These are phyloP conservation scores for Panaeolus papilionaceus DNA, from an alignment of 768 basidiomycete genomes.

Conservation along the genomic window DNA sequence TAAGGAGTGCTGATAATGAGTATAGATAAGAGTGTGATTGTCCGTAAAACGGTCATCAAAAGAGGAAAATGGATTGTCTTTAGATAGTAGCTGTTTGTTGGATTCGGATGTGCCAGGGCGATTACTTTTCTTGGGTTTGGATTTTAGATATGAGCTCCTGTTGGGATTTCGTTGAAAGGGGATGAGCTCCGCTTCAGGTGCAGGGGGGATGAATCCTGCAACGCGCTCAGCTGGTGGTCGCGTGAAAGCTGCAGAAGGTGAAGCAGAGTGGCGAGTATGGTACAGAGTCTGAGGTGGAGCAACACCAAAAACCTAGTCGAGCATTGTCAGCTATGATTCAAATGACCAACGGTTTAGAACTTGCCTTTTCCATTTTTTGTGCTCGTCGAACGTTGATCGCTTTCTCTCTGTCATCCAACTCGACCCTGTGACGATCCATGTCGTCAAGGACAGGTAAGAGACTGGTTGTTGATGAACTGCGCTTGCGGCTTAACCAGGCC, in stretches of 20 bases:
- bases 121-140: slow-evolving; percentile 46
- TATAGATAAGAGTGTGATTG: slow-evolving; percentile 59
- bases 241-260: slow-evolving; percentile 36
- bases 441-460: slow-evolving; percentile 47
- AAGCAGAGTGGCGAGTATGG: slow-evolving; percentile 62
- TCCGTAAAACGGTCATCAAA: slow-evolving; percentile 27
- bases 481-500: slow-evolving; percentile 53
- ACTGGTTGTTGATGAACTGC: slow-evolving; percentile 53
- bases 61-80: slow-evolving; percentile 23
- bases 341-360: slow-evolving; percentile 20
- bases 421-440: slow-evolving; percentile 69
- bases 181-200: background rate
- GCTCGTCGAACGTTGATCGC: slow-evolving; percentile 81
- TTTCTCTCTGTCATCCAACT: slow-evolving; percentile 76
- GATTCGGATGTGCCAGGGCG: slow-evolving; percentile 76
- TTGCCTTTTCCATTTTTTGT: slow-evolving; percentile 88
- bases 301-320: slow-evolving; percentile 75
- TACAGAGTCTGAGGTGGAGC: slow-evolving; percentile 83
- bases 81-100: slow-evolving; percentile 53
- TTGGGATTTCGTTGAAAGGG: slow-evolving; percentile 49
- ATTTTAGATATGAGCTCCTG: slow-evolving; percentile 54
- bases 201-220: slow-evolving; percentile 11
- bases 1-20: slow-evolving; percentile 81
- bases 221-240: slow-evolving; percentile 20
- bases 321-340: background rate